Percentiles rank a stretch among this genome's conserved stretches.
phyloP scores from a whole-genome alignment of 2,329 filamentous ascomycete species.

The Monosporascus sp. region DNA sequence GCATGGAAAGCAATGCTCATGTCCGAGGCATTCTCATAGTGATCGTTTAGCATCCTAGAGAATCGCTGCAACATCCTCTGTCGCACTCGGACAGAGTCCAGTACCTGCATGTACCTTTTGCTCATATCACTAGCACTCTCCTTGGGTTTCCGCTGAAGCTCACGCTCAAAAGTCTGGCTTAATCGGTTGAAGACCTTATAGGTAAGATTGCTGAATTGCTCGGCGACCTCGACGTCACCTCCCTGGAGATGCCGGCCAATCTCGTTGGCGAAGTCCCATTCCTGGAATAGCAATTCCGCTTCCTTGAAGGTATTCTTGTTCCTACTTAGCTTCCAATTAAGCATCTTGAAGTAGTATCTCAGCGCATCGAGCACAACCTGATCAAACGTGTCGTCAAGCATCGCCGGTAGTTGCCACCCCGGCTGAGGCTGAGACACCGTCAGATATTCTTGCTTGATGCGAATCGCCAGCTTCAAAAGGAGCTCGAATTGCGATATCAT shows the following conservation, averaged over 20 bases:
- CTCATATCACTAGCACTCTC: constrained; percentile 87
- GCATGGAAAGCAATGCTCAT: constrained; percentile 74
- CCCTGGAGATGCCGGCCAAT: constrained; percentile 87
- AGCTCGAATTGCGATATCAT: constrained; percentile 98
- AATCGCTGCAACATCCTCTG: constrained; percentile 97
- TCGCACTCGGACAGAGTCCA: constrained; percentile 92
- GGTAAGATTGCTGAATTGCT: constrained; percentile 92
- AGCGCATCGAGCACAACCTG: constrained; percentile 84
- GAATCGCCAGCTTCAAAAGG: constrained; percentile 81
- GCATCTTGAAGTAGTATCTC: constrained; percentile 97
- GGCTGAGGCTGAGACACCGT: constrained; percentile 78
- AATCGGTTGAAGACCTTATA: constrained; percentile 87
- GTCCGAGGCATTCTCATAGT: constrained; percentile 95
- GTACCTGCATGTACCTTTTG: constrained; percentile 89
- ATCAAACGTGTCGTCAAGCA: constrained; percentile 95
- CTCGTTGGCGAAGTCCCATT: constrained; percentile 96
- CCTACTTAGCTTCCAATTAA: constrained; percentile 94
- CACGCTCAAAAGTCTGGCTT: constrained; percentile 85
- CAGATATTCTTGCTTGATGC: constrained; percentile 86
- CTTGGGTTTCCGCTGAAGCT: constrained; percentile 77
- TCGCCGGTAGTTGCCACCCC: constrained; percentile 92
- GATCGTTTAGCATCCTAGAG: constrained; percentile 80
- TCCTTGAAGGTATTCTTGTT: constrained; percentile 99
- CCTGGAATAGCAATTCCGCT: constrained; percentile 91
- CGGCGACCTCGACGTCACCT: constrained; percentile 92